Conservation (phyloP, 2,329 filamentous ascomycete species). For the Nemania sp. region DNA sequence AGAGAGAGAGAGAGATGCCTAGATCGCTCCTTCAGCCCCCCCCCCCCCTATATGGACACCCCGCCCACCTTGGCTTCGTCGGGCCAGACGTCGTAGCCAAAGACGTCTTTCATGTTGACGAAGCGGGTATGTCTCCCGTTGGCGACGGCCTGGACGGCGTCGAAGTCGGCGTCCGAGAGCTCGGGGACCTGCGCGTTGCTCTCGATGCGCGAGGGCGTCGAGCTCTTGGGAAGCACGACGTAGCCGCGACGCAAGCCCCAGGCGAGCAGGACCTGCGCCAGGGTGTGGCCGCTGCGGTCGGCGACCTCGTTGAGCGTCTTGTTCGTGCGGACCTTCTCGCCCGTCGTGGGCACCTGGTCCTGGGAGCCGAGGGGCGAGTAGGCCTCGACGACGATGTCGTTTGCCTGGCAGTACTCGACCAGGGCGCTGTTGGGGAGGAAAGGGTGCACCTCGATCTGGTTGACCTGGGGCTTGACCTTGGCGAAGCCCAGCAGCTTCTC, state of each 20-base stretch:
- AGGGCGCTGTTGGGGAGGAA: slow-evolving; percentile 54
- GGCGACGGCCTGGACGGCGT: slow-evolving; percentile 66
- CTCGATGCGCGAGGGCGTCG: slow-evolving; percentile 66
- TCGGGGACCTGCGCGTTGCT: slow-evolving; percentile 66
- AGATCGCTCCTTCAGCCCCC: not conserved
- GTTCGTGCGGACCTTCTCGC: slow-evolving; percentile 67
- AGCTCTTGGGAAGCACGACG: slow-evolving; percentile 71
- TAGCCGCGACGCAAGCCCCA: slow-evolving; percentile 71
- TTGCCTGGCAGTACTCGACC: slow-evolving; percentile 56
- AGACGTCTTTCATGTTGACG: slow-evolving; percentile 82
- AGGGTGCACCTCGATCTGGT: slow-evolving; percentile 54
- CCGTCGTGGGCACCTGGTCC: slow-evolving; percentile 70
- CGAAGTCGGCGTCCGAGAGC: slow-evolving; percentile 61
- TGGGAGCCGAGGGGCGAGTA: slow-evolving; percentile 64
- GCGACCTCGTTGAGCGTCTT: slow-evolving; percentile 62
- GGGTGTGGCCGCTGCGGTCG: slow-evolving; percentile 58
- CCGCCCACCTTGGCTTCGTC: slow-evolving; percentile 49
- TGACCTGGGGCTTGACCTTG: slow-evolving; percentile 47
- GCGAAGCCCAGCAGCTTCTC: slow-evolving; percentile 47
- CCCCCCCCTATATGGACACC: slow-evolving; percentile 1
- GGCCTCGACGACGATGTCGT: slow-evolving; percentile 56
- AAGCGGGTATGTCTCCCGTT: slow-evolving; percentile 70
- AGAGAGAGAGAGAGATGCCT: not conserved
- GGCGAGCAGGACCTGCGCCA: slow-evolving; percentile 65
- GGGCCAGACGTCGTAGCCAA: slow-evolving; percentile 73